phyloP scores from a whole-genome alignment of 2,329 filamentous ascomycete species.

The Ophiostoma populinum region DNA sequence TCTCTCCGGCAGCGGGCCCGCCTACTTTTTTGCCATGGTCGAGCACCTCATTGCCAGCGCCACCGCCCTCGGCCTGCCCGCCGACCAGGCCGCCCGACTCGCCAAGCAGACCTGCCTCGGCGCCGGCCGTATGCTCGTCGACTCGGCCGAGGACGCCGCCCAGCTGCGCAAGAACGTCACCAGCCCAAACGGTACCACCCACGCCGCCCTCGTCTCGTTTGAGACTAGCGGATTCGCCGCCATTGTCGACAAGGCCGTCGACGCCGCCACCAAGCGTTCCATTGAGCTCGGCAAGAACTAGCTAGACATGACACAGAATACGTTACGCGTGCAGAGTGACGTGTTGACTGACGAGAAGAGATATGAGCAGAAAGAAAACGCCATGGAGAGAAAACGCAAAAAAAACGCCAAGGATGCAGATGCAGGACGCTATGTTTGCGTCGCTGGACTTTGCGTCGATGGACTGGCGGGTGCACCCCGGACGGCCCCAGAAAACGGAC shows the following conservation, averaged over 20 bases:
- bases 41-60: conserved; percentile 30
- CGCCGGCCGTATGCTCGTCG: conserved; percentile 32
- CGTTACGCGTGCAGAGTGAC: background rate
- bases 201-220: conserved; percentile 31
- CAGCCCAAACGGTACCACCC: conserved; percentile 33
- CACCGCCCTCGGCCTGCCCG: conserved; percentile 24
- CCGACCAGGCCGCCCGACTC: conserved; percentile 30
- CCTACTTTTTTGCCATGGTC: conserved; percentile 36
- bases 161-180: conserved; percentile 34
- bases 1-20: conserved; percentile 31
- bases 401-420: too few species aligned
- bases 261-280: conserved; percentile 25
- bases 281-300: conserved; percentile 23
- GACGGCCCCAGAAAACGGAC: background rate
- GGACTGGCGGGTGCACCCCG: too few species aligned
- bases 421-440: too few species aligned
- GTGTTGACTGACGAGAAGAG: too few species aligned
- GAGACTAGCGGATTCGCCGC: conserved; percentile 25
- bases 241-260: conserved; percentile 27
- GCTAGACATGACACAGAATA: too few species aligned
- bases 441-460: too few species aligned
- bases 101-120: conserved; percentile 33
- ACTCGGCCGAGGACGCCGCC: conserved; percentile 26
- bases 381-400: background rate
- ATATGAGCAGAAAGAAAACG: background rate